A percentile compares a stretch with the other conserved stretches of the same genome.
Evolutionary conservation across 345 rosid genomes (phyloP).

Genomic region (Populus ilicifolia): DNA sequence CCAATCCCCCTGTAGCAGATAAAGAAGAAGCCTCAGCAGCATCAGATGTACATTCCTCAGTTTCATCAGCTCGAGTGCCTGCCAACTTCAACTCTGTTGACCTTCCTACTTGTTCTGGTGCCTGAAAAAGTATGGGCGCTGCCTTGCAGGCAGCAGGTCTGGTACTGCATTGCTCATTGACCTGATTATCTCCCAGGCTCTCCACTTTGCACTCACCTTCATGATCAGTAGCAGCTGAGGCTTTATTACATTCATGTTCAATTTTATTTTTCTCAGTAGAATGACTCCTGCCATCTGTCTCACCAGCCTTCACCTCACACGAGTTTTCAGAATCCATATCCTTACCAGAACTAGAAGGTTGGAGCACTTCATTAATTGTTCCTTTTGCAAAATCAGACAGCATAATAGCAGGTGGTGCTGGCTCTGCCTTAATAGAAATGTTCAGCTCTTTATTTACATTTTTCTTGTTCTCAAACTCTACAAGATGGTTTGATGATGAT

Average conservation of each 20-base stretch:
- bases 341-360: constrained; percentile 21
- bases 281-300: constrained; percentile 10
- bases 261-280: constrained; percentile 23
- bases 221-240: constrained; percentile 19
- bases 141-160: constrained; percentile 13
- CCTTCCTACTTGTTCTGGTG: constrained; percentile 26
- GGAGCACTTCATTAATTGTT: constrained; percentile 18
- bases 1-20: constrained; percentile 31
- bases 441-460: constrained; percentile 13
- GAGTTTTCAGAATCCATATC: constrained; percentile 15
- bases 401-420: constrained; percentile 23
- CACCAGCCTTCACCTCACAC: constrained; percentile 32
- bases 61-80: constrained; percentile 39
- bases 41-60: constrained; percentile 39
- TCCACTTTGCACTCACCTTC: constrained; percentile 34
- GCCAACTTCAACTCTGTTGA: constrained; percentile 32
- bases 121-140: constrained; percentile 18
- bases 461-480: constrained; percentile 24
- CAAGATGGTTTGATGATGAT: constrained; percentile 12
- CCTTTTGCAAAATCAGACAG: constrained; percentile 27
- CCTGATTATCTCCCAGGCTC: constrained; percentile 22
- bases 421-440: constrained; percentile 19
- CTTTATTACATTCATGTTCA: constrained; percentile 27
- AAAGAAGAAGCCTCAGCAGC: constrained; percentile 24
- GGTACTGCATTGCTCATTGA: constrained; percentile 14